Percentiles rank a stretch among this genome's conserved stretches.
Evolutionary conservation across 495 filamentous ascomycete species (phyloP).

Genomic region (Daldinia decipiens): DNA sequence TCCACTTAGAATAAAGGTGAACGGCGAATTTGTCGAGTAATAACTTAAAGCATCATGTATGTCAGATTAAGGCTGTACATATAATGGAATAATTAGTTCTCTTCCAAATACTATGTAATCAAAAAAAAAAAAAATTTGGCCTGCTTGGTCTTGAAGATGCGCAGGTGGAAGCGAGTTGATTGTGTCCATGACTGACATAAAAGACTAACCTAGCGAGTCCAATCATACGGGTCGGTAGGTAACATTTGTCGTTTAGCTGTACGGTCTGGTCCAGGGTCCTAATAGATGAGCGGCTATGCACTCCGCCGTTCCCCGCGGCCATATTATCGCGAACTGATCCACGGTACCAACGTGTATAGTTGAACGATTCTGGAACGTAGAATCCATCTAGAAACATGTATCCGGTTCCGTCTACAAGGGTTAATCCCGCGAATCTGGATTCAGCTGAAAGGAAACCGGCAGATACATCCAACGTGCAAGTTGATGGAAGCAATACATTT

Average conservation of each 20-base stretch:
- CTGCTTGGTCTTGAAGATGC: not conserved
- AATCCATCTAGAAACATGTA: constrained; percentile 10
- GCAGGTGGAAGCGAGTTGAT: constrained; percentile 14
- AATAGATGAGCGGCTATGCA: constrained; percentile 38
- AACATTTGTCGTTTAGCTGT: constrained; percentile 22
- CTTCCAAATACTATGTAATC: constrained; percentile 1
- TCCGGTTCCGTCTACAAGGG: not conserved
- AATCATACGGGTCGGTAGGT: constrained; percentile 21
- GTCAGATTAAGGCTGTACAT: constrained; percentile 39
- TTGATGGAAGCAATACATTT: constrained; percentile 1
- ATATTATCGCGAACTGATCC: constrained; percentile 17
- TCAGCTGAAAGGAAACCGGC: constrained; percentile 1
- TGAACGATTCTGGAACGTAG: constrained; percentile 22
- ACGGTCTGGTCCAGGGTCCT: constrained; percentile 13
- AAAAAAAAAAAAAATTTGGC: not conserved
- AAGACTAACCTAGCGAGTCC: constrained; percentile 21
- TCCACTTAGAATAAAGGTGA: not conserved
- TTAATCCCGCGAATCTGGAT: not conserved
- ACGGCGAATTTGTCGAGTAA: constrained; percentile 27
- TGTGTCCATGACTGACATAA: constrained; percentile 22
- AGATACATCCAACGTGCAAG: not conserved
- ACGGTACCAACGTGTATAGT: constrained; percentile 31
- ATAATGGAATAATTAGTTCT: not conserved
- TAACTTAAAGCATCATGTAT: constrained; percentile 45
- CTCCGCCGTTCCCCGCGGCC: constrained; percentile 46